Conservation (phyloP, 768 basidiomycete species). For the Lactifluus hygrophoroides region DNA sequence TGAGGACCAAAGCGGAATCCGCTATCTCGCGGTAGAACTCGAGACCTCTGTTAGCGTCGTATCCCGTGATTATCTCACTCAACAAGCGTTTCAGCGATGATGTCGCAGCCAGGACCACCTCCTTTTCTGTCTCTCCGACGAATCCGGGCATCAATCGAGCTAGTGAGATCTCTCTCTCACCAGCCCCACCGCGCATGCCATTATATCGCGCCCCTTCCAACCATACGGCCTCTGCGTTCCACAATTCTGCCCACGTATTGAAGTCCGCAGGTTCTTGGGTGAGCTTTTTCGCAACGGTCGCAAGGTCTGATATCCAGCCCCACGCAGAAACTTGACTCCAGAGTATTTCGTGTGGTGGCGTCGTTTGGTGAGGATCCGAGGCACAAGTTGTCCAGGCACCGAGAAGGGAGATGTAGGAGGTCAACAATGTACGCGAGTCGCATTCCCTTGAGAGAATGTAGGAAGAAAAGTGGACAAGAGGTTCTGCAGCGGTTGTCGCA, state of each 20-base stretch:
- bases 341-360: constrained; percentile 75
- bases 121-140: constrained; percentile 25
- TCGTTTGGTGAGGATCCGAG: constrained; percentile 83
- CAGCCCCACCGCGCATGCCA: constrained; percentile 52
- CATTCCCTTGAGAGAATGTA: constrained; percentile 37
- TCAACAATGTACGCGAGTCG: constrained; percentile 30
- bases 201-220: constrained; percentile 73
- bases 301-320: constrained; percentile 59
- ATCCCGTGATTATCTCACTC: constrained; percentile 7
- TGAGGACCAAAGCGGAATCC: constrained; percentile 31
- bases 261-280: constrained; percentile 23
- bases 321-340: constrained; percentile 85
- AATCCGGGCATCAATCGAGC: constrained; percentile 35
- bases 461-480: constrained; percentile 43
- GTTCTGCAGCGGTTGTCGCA: constrained; percentile 51
- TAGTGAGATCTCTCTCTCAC: constrained; percentile 41
- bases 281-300: constrained; percentile 32
- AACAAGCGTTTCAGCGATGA: constrained; percentile 19
- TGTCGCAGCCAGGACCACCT: constrained; percentile 22
- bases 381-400: constrained; percentile 76
- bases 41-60: constrained; percentile 5
- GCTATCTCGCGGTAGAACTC: constrained; percentile 28
- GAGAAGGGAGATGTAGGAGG: constrained; percentile 51
- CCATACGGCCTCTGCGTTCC: constrained; percentile 57
- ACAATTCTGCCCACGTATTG: constrained; percentile 33